phyloP scores from a whole-genome alignment of 2,329 filamentous ascomycete genomes.

The Apiospora hydei region DNA sequence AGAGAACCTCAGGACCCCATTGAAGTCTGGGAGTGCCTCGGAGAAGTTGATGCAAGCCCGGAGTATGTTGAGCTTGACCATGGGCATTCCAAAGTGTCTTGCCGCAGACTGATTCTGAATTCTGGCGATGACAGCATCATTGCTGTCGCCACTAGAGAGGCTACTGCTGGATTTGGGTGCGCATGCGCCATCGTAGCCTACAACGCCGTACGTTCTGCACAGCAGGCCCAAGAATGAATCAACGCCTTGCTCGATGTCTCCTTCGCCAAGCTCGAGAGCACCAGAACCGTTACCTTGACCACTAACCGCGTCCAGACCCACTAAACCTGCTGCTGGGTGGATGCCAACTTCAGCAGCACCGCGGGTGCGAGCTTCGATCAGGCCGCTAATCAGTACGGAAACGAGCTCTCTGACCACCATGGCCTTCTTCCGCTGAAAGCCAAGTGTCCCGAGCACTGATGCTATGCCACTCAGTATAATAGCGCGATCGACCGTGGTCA shows the following conservation, averaged over 20 bases:
- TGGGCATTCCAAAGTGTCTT: slow-evolving; percentile 77
- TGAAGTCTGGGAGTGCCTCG: slow-evolving; percentile 90
- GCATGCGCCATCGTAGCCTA: slow-evolving; percentile 53
- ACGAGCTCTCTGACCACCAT: slow-evolving; percentile 89
- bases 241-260: slow-evolving; percentile 71
- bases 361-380: slow-evolving; percentile 89
- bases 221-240: slow-evolving; percentile 68
- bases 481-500: slow-evolving; percentile 78
- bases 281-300: slow-evolving; percentile 58
- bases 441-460: slow-evolving; percentile 80
- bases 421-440: slow-evolving; percentile 87
- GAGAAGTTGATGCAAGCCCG: slow-evolving; percentile 92
- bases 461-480: slow-evolving; percentile 86
- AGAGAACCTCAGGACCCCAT: slow-evolving; percentile 87
- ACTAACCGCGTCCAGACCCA: slow-evolving; percentile 68
- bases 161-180: slow-evolving; percentile 21
- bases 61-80: slow-evolving; percentile 85
- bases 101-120: slow-evolving; percentile 66
- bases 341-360: slow-evolving; percentile 97
- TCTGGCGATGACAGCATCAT: slow-evolving; percentile 60
- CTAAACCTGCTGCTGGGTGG: slow-evolving; percentile 88
- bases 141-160: slow-evolving; percentile 50
- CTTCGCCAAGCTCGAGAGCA: slow-evolving; percentile 68
- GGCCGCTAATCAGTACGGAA: slow-evolving; percentile 79
- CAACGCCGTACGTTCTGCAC: slow-evolving; percentile 70